Base-by-base conservation (phyloP, 768 basidiomycete species). In the Trametes sanguinea region DNA sequence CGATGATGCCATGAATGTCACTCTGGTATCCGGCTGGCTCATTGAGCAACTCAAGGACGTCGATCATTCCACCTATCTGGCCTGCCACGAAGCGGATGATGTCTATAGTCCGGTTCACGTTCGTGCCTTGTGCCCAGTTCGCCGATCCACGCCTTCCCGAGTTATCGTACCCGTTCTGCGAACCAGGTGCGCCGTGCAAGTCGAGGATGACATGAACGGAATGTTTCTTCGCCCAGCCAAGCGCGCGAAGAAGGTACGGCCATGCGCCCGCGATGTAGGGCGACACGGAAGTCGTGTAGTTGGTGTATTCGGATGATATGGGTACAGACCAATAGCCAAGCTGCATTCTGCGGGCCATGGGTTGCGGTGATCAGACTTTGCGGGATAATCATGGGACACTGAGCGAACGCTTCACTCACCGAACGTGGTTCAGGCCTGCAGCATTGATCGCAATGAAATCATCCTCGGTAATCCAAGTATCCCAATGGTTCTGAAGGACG, bases 281-380 rank as follows among this genome's bases (percentile, higher is more conserved):
- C 2, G 75, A 69, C 13, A 79, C 76, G 16, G 80, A 81, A 3
- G 80, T 79, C 35, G 62, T 65, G 52, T 52, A 67, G 51, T 79
- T 78, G 6, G 85, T 86, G 63, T 84, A 81, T 13, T 79, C 72
- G 35, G 83, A 76, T 3, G 82, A 82, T 37, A 87, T 73, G 0
- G 88, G 88, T n/a, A 90, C 81, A n/a, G 87, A 87, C 89, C 89
- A 91, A 71, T 86, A 91, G 8, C 88, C 88, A 6, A 89, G 62
- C 5, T 88, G 88, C 68, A 91, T 86, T 33, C 88, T 89, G 60
- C 37, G 42, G 11, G 40, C 27, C 14, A 27, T 11, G 40, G 42
- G 50, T 42, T 10, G 16, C 22, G 13, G 57, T 45, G 3, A n/a
- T 6, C n/a, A 16, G 37, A 53, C 17, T 4, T n/a, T 6, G 39